phyloP scores from a whole-genome alignment of 1,284 basidiomycete species.

The Entoloma clypeatum region DNA sequence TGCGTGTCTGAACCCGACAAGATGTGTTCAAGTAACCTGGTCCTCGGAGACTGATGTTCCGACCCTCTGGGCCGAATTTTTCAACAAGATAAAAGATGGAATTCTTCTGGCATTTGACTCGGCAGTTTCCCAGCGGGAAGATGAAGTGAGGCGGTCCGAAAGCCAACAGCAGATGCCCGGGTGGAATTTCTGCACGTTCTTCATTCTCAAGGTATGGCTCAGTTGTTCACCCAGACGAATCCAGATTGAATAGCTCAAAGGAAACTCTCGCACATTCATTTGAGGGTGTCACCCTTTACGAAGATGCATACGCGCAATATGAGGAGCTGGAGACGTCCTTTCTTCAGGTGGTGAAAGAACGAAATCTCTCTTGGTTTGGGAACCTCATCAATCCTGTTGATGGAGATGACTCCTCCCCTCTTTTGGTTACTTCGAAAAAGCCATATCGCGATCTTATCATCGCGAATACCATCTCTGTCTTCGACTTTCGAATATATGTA shows the following conservation, averaged over 20 bases:
- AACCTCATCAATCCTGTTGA: constrained; percentile 68
- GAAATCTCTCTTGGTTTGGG: constrained; percentile 88
- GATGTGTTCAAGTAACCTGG: constrained; percentile 81
- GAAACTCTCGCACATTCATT: constrained; percentile 93
- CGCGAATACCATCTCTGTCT: constrained; percentile 88
- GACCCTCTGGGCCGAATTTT: constrained; percentile 84
- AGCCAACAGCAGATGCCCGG: constrained; percentile 84
- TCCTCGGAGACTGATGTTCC: constrained; percentile 68
- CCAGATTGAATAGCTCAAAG: constrained; percentile 37
- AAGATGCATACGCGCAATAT: constrained; percentile 88
- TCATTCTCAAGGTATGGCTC: constrained; percentile 77
- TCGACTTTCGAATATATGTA: constrained; percentile 92
- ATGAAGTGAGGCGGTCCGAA: constrained; percentile 86
- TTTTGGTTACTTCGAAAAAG: constrained; percentile 80
- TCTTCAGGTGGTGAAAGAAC: constrained; percentile 74
- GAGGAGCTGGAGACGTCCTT: constrained; percentile 90
- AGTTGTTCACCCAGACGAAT: neutral
- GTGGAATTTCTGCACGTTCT: constrained; percentile 98
- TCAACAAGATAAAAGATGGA: constrained; percentile 88
- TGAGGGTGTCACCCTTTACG: constrained; percentile 84
- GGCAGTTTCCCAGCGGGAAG: constrained; percentile 75
- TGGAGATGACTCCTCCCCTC: constrained; percentile 77
- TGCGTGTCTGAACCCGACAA: constrained; percentile 28
- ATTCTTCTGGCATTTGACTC: constrained; percentile 79
- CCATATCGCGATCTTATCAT: constrained; percentile 87